Evolutionary conservation across 148 eudicot genomes (phyloP).

Genomic region (Diospyros kaki): DNA sequence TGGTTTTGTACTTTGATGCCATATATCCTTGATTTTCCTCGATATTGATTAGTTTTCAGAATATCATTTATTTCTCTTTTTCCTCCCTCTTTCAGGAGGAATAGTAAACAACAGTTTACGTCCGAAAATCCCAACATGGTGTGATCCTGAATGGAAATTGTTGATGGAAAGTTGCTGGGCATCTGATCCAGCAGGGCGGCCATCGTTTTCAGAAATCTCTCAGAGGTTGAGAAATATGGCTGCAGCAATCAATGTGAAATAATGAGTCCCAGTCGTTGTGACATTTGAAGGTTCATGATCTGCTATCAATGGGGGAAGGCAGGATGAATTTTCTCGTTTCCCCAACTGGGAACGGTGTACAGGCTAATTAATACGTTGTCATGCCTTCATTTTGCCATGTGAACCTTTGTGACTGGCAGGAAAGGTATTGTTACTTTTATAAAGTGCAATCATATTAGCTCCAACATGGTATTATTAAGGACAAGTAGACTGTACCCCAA

Average conservation of each 20-base stretch:
- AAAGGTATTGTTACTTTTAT: slow-evolving; percentile 7
- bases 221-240: slow-evolving; percentile 95
- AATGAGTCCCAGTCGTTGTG: slow-evolving; percentile 17
- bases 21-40: no score
- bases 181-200: slow-evolving; percentile 68
- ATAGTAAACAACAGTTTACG: slow-evolving; percentile 87
- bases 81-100: slow-evolving; percentile 54
- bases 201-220: slow-evolving; percentile 86
- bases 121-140: slow-evolving; percentile 93
- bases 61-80: background rate
- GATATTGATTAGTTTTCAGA: background rate
- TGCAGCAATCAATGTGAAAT: slow-evolving; percentile 90
- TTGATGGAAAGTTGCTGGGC: slow-evolving; percentile 97
- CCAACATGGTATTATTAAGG: background rate
- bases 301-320: slow-evolving; percentile 4
- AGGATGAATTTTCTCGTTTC: slow-evolving; percentile 14
- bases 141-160: slow-evolving; percentile 96
- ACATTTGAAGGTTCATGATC: slow-evolving; percentile 18
- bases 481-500: background rate
- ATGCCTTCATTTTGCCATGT: slow-evolving; percentile 4
- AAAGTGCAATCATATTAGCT: slow-evolving; percentile 11
- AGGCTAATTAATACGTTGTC: slow-evolving; percentile 16
- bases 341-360: slow-evolving; percentile 10
- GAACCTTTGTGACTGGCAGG: slow-evolving; percentile 2
- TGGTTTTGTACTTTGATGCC: no score